Evolutionary conservation across 1,284 basidiomycete genomes (phyloP).

Genomic region (Rhodotorula glutinis): DNA sequence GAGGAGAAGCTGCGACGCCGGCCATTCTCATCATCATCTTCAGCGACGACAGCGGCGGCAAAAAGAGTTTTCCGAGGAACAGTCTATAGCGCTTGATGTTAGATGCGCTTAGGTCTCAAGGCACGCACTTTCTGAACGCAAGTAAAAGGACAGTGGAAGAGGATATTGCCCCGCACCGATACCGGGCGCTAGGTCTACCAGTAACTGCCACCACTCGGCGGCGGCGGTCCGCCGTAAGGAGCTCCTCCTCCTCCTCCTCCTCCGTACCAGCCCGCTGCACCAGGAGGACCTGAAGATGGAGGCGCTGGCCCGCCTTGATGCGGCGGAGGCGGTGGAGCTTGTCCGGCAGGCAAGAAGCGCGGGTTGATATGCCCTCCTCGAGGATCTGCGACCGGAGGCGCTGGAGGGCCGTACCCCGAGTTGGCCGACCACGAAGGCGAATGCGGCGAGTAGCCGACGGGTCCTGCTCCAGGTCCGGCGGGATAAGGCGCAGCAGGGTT

Average conservation of each 20-base stretch:
- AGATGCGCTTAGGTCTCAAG: too few species aligned
- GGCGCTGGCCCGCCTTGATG: not conserved
- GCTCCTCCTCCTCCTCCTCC: not conserved
- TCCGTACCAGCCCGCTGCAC: not conserved
- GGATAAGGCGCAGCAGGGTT: not conserved
- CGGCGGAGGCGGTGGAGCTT: constrained; percentile 3
- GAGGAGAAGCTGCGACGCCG: not conserved
- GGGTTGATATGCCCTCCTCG: constrained; percentile 37
- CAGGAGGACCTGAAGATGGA: not conserved
- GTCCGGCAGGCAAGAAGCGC: constrained; percentile 21
- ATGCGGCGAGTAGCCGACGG: constrained; percentile 20
- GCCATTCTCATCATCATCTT: not conserved
- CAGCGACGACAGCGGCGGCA: not conserved
- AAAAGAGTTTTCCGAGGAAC: not conserved
- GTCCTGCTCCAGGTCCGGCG: not conserved
- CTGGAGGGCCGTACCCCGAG: not conserved
- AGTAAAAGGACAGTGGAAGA: too few species aligned
- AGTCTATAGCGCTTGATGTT: too few species aligned
- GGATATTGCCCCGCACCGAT: too few species aligned
- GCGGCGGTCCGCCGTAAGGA: not conserved
- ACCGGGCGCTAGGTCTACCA: not conserved
- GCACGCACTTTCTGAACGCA: too few species aligned
- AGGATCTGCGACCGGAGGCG: constrained; percentile 3
- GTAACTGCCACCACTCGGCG: not conserved
- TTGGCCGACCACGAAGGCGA: constrained; percentile 1